A percentile compares a stretch with the other conserved stretches of the same genome.
These are phyloP conservation scores for Epichloe festucae DNA, from an alignment of 2,329 filamentous ascomycete species.

Conservation along the genomic window DNA sequence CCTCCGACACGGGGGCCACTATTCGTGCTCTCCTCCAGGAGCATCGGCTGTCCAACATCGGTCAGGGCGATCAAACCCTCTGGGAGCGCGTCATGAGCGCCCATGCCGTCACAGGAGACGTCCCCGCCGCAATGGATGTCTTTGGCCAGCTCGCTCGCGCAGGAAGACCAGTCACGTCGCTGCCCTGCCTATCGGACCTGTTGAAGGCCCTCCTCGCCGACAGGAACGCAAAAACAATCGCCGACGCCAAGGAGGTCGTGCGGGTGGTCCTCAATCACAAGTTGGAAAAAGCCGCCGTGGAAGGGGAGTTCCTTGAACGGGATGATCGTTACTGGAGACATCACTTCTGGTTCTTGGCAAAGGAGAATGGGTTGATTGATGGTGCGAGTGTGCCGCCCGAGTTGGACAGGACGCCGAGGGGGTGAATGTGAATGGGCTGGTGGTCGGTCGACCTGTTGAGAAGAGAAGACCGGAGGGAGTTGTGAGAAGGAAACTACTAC, in stretches of 20 bases:
- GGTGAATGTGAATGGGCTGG: not conserved
- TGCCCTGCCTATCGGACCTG: conserved; percentile 30
- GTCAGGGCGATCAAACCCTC: conserved; percentile 44
- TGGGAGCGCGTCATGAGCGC: conserved; percentile 60
- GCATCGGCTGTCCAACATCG: conserved; percentile 27
- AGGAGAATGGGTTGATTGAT: conserved; percentile 25
- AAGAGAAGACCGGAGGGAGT: too few species aligned
- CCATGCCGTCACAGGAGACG: conserved; percentile 43
- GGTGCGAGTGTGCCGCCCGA: conserved; percentile 10
- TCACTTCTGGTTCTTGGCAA: conserved; percentile 36
- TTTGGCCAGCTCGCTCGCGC: conserved; percentile 31
- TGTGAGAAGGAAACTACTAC: too few species aligned
- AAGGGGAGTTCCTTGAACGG: conserved; percentile 2
- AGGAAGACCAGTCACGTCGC: conserved; percentile 27
- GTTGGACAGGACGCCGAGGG: conserved; percentile 8
- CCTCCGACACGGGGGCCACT: conserved; percentile 31
- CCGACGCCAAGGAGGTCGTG: conserved; percentile 22
- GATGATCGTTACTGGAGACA: conserved; percentile 31
- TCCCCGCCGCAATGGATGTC: conserved; percentile 33
- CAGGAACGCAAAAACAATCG: conserved; percentile 10
- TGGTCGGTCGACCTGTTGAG: too few species aligned
- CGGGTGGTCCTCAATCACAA: conserved; percentile 16
- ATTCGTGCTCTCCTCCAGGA: conserved; percentile 50
- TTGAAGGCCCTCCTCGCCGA: conserved; percentile 20
- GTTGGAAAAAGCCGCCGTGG: conserved; percentile 11